A percentile compares a stretch with the other conserved stretches of the same genome.
These are phyloP conservation scores for Rhodomyrtus psidioides DNA, from an alignment of 441 rosid genomes.

Conservation along the genomic window DNA sequence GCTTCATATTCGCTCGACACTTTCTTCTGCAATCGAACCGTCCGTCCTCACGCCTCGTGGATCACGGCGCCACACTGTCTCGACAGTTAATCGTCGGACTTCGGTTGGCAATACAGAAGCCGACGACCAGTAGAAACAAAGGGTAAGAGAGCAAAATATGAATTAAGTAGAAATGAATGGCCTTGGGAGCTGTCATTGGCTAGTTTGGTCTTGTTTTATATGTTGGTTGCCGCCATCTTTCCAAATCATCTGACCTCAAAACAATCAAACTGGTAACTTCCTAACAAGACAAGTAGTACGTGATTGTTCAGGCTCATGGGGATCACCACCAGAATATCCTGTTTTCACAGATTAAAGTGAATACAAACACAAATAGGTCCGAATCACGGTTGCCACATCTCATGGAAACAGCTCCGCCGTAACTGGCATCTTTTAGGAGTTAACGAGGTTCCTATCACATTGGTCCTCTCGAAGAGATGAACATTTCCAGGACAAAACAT, in stretches of 20 bases:
- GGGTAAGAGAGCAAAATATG: not conserved
- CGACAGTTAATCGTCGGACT: not conserved
- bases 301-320: not conserved
- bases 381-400: not conserved
- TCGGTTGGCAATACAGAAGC: not conserved
- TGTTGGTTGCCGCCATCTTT: not conserved
- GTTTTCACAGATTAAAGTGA: not conserved
- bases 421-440: not conserved
- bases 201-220: not conserved
- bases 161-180: not conserved
- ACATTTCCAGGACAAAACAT: not conserved
- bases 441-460: not conserved
- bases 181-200: not conserved
- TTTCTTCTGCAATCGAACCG: not conserved
- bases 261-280: not conserved
- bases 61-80: too few species aligned
- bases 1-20: not conserved
- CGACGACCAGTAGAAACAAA: not conserved
- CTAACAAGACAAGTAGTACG: not conserved
- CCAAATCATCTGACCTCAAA: not conserved
- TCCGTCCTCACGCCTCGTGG: not conserved
- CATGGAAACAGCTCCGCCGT: not conserved
- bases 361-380: not conserved
- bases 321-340: not conserved
- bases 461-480: not conserved